These are phyloP conservation scores for Euphorbia pulcherrima DNA, from an alignment of 345 rosid genomes.

Conservation along the genomic window DNA sequence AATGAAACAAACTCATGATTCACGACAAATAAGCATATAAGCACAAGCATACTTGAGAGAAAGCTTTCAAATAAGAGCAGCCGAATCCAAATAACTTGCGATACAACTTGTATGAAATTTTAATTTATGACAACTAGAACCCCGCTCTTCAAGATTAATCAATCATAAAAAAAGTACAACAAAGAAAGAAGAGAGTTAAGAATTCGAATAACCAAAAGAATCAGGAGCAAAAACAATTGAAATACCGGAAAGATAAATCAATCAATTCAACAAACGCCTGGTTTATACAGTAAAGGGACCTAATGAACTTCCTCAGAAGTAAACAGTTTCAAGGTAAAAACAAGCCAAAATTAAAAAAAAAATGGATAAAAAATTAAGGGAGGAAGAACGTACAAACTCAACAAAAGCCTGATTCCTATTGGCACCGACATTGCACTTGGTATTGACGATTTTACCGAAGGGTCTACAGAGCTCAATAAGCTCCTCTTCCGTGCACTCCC, in stretches of 20 bases:
- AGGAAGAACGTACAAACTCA: conserved; percentile 55
- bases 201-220: neutral
- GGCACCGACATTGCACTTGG: conserved; percentile 91
- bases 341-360: neutral
- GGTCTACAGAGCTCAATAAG: conserved; percentile 87
- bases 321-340: neutral
- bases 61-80: neutral
- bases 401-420: conserved; percentile 95
- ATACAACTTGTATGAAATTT: too few species aligned
- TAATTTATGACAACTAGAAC: neutral
- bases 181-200: neutral
- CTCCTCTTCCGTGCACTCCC: conserved; percentile 94
- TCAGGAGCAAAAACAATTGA: neutral
- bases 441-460: conserved; percentile 89
- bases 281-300: neutral
- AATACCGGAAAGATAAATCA: neutral
- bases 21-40: neutral
- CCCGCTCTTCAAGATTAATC: too few species aligned
- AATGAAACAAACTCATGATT: neutral
- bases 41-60: neutral
- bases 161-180: neutral
- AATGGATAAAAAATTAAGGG: neutral
- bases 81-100: too few species aligned
- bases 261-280: neutral
- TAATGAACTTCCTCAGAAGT: neutral